Evolutionary conservation across 1,139 yeast genomes (phyloP).

Genomic region (Sugiyamaella japonica): DNA sequence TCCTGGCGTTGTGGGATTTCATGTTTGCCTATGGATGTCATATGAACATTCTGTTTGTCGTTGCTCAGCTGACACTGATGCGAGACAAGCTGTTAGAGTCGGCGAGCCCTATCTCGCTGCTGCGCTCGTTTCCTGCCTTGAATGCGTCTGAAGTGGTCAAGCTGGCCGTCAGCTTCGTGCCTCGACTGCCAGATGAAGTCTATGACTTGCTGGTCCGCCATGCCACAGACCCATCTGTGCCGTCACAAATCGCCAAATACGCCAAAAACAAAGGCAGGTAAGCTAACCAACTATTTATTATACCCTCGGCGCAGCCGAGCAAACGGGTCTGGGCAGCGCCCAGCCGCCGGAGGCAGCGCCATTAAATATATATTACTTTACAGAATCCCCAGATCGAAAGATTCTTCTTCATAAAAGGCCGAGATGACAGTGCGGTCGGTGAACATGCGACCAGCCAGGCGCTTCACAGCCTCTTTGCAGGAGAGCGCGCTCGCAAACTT

Average conservation of each 20-base stretch:
- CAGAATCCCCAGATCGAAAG: slow-evolving; percentile 42
- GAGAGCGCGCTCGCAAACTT: slow-evolving; percentile 56
- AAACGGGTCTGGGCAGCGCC: neutral
- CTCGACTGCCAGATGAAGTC: slow-evolving; percentile 66
- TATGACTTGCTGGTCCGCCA: slow-evolving; percentile 73
- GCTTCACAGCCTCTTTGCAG: slow-evolving; percentile 60
- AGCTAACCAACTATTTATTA: slow-evolving; percentile 1
- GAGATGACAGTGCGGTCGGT: slow-evolving; percentile 71
- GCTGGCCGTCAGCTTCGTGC: slow-evolving; percentile 76
- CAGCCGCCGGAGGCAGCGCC: neutral
- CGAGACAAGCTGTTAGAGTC: slow-evolving; percentile 60
- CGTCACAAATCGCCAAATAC: slow-evolving; percentile 19
- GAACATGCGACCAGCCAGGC: slow-evolving; percentile 67
- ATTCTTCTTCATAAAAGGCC: slow-evolving; percentile 60
- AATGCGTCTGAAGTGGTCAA: slow-evolving; percentile 76
- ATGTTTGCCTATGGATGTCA: slow-evolving; percentile 90
- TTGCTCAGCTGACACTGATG: slow-evolving; percentile 76
- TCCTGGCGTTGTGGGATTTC: slow-evolving; percentile 83
- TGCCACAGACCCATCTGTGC: slow-evolving; percentile 52
- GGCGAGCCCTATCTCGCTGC: slow-evolving; percentile 68
- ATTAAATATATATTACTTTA: slow-evolving; percentile 20
- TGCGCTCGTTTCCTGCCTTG: slow-evolving; percentile 71
- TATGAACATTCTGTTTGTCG: slow-evolving; percentile 78
- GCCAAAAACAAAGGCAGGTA: slow-evolving; percentile 2
- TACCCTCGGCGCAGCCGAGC: neutral